These are phyloP conservation scores for Pestalotiopsis sp. DNA, from an alignment of 2,329 filamentous ascomycete genomes.

Conservation along the genomic window DNA sequence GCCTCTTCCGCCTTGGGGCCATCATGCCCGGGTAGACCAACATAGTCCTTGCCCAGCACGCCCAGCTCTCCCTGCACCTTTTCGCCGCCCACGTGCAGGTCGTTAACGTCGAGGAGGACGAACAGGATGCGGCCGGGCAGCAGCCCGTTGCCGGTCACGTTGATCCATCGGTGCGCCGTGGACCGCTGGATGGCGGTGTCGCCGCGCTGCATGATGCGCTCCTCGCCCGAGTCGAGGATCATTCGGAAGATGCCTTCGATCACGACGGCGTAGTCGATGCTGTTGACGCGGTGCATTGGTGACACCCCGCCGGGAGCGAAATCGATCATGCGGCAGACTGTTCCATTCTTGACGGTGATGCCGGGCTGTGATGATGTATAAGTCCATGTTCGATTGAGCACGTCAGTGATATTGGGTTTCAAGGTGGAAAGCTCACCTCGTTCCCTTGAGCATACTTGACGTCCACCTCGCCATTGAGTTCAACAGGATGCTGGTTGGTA, in stretches of 20 bases:
- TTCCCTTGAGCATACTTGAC: constrained; percentile 19
- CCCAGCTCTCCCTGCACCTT: constrained; percentile 13
- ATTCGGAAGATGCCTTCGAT: constrained; percentile 21
- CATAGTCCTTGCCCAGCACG: not conserved
- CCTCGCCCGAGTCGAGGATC: constrained; percentile 20
- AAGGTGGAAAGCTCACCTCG: not conserved
- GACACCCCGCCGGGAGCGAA: constrained; percentile 16
- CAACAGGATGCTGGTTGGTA: constrained; percentile 24
- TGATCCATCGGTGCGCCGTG: constrained; percentile 17
- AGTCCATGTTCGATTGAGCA: not conserved
- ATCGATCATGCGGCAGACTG: constrained; percentile 22
- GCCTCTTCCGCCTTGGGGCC: no score
- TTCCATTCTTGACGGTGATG: constrained; percentile 4
- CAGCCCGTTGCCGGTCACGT: constrained; percentile 15
- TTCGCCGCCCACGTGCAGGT: not conserved
- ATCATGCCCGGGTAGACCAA: no score
- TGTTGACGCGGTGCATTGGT: constrained; percentile 16
- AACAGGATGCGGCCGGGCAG: constrained; percentile 18
- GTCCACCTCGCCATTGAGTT: constrained; percentile 25
- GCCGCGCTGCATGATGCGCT: constrained; percentile 18
- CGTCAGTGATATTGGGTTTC: fast-evolving
- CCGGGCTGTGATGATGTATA: not conserved
- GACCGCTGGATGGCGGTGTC: constrained; percentile 18
- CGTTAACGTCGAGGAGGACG: constrained; percentile 13
- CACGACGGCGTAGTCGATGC: constrained; percentile 20